Base-by-base conservation (phyloP, 352 stramenopile species). In the Vaucheria bursata region DNA sequence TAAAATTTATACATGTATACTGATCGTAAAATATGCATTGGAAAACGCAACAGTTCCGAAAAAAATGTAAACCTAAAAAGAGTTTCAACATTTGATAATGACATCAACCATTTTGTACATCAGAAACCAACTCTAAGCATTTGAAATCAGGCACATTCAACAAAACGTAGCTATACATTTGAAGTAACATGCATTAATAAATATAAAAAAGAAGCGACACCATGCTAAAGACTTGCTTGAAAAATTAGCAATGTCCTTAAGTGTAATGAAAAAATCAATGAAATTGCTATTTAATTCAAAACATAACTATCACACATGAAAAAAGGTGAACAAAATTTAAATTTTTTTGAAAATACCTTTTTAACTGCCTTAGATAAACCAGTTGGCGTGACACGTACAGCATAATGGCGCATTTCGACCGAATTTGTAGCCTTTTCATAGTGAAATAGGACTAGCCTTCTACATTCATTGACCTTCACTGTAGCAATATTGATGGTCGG, bases 341-440 rank as follows among this genome's bases (percentile, higher is more conserved):
- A n/a, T n/a, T n/a, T n/a, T n/a, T n/a, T 12, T 59, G 45, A 18
- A 69, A 4, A 25, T 32, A 81, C 79, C 79, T 84, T 84, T 59
- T 78, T 81, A 31, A 84, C 78, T 49, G 74, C 79, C 68, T 75
- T 82, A 49, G 82, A 98, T 94, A 98, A 88, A 6, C 94, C 95
- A 0, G 96, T 86, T 1, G 94, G 93, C 45, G 89, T 94, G 3
- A 94, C 94, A 53, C 94, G 92, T 81, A 99, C 95, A 74, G 96
- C 89, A 83, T 97, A 99, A 85, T 99, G 96, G 52, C 96, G 90
- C 82, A 98, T 91, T 87, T 98, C 93, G 33, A 99, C 89, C 34
- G 12, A 74, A 3, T 94, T 91, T 12, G 88, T 90, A 71, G 93
- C 89, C 66, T 95, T 92, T 75, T 97, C 91, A 83, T 95, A 95